These are phyloP conservation scores for Fragosphaeria purpurea DNA, from an alignment of 2,329 filamentous ascomycete species.

Conservation along the genomic window DNA sequence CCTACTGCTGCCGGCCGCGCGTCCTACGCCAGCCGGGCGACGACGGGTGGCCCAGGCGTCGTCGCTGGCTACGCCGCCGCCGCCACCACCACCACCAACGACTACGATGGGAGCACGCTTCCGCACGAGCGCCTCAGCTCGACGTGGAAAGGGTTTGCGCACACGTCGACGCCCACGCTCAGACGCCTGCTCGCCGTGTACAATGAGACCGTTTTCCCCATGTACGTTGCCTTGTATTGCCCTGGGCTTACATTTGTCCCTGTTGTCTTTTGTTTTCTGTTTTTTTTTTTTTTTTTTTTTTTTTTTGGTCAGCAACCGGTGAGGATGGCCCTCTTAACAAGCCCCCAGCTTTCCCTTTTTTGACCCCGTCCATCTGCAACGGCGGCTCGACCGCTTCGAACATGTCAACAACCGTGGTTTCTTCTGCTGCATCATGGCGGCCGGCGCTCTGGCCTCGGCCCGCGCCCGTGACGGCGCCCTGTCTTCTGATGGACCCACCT, in stretches of 20 bases:
- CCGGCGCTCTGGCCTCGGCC: constrained; percentile 14
- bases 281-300: too few relatives aligned
- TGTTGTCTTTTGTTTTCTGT: neutral
- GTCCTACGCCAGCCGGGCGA: neutral
- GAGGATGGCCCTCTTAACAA: neutral
- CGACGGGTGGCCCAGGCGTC: neutral
- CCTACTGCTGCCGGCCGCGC: too few relatives aligned
- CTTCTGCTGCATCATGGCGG: constrained; percentile 18
- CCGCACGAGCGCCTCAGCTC: constrained; percentile 11
- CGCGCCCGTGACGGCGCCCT: constrained; percentile 15
- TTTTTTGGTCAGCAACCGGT: too few relatives aligned
- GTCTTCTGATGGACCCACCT: neutral
- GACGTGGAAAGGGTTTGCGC: constrained; percentile 14
- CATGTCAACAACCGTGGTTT: constrained; percentile 16
- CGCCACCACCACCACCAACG: neutral
- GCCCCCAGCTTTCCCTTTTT: constrained; percentile 15
- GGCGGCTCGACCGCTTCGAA: constrained; percentile 14
- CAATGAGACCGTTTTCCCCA: constrained; percentile 17
- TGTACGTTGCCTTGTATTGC: constrained; percentile 2
- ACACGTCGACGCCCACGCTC: constrained; percentile 13
- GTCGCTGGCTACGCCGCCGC: constrained; percentile 3
- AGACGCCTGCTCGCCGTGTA: constrained; percentile 12
- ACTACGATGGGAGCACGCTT: neutral
- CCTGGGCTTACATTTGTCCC: neutral
- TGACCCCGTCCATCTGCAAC: constrained; percentile 11